These are phyloP conservation scores for Zygoascus meyerae DNA, from an alignment of 1,139 yeast genomes.

Conservation along the genomic window DNA sequence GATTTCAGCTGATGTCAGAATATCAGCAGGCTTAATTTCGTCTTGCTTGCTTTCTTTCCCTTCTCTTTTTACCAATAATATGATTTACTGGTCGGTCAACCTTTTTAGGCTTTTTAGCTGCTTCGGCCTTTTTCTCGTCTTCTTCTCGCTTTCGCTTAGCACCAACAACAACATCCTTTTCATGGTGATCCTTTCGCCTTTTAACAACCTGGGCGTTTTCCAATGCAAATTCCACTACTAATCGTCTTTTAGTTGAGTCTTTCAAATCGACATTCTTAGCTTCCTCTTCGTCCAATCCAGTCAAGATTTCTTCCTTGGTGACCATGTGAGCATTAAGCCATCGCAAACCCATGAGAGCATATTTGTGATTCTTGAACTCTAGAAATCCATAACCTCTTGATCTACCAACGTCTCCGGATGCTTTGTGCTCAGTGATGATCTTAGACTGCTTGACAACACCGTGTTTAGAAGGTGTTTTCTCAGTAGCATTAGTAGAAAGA, in stretches of 20 bases:
- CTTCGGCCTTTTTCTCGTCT: conserved; percentile 29
- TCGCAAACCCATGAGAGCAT: conserved; percentile 93
- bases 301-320: conserved; percentile 58
- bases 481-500: conserved; percentile 68
- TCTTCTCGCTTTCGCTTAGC: conserved; percentile 31
- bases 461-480: conserved; percentile 38
- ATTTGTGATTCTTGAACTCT: conserved; percentile 86
- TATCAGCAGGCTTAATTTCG: background rate
- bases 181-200: conserved; percentile 63
- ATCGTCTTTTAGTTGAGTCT: conserved; percentile 52
- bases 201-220: conserved; percentile 91
- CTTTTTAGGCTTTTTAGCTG: conserved; percentile 25
- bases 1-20: too few species aligned
- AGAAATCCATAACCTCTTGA: conserved; percentile 96
- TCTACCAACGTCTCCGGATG: conserved; percentile 80
- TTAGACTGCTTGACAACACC: conserved; percentile 95
- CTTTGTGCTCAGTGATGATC: conserved; percentile 86
- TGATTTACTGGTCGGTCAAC: conserved; percentile 24
- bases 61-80: conserved; percentile 35
- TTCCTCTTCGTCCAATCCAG: conserved; percentile 66
- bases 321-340: conserved; percentile 96
- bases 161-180: conserved; percentile 20
- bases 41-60: conserved; percentile 18
- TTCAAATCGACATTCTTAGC: conserved; percentile 45
- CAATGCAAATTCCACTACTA: conserved; percentile 92